A percentile compares a stretch with the other conserved stretches of the same genome.
Conservation (phyloP, 2,329 filamentous ascomycete genomes). For the Stagonosporopsis rhizophila region DNA sequence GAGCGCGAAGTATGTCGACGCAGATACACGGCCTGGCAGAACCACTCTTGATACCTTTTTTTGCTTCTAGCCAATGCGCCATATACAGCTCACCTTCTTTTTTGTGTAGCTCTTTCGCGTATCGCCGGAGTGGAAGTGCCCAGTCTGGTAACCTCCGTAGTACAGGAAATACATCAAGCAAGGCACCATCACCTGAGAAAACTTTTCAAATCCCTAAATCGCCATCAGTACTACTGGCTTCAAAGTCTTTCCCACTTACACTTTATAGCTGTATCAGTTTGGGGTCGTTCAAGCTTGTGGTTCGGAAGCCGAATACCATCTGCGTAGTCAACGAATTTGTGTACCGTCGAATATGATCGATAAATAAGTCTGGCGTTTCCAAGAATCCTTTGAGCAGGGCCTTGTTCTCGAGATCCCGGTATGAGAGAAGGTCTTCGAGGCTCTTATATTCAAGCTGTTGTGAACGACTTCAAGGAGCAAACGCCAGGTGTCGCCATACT, state of each 20-base stretch:
- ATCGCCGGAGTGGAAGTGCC: conserved; percentile 44
- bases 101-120: conserved; percentile 54
- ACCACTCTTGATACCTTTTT: conserved; percentile 19
- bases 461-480: conserved; percentile 33
- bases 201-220: conserved; percentile 50
- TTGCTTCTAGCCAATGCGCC: conserved; percentile 32
- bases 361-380: conserved; percentile 52
- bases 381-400: conserved; percentile 61
- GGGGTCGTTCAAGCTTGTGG: conserved; percentile 23
- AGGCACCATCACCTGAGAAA: conserved; percentile 51
- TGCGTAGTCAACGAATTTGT: conserved; percentile 58
- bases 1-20: conserved; percentile 29
- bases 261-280: conserved; percentile 26
- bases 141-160: conserved; percentile 49
- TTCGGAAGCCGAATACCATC: conserved; percentile 58
- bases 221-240: conserved; percentile 10
- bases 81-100: conserved; percentile 50
- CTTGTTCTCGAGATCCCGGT: conserved; percentile 64
- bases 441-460: conserved; percentile 29
- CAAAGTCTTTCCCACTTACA: conserved; percentile 13
- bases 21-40: conserved; percentile 32
- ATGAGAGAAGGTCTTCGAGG: conserved; percentile 50
- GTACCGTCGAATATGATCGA: conserved; percentile 57
- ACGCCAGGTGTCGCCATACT: conserved; percentile 26
- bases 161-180: conserved; percentile 58